Percentiles rank a stretch among this genome's conserved stretches.
These are phyloP conservation scores for Penicillium parvum DNA, from an alignment of 495 filamentous ascomycete genomes.

Conservation along the genomic window DNA sequence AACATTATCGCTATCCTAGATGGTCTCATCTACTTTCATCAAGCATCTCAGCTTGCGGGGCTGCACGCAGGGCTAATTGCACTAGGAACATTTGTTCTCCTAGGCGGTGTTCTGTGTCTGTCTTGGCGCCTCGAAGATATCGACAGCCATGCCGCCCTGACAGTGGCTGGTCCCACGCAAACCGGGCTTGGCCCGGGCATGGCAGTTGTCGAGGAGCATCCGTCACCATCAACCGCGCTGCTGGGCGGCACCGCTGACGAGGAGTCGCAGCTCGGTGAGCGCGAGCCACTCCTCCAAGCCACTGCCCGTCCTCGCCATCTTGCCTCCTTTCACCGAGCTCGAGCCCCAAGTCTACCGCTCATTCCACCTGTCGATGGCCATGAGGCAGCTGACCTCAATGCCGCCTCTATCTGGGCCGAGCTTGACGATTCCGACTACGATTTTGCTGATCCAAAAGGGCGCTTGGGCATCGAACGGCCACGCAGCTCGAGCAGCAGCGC, in stretches of 20 bases:
- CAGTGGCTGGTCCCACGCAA: conserved; percentile 35
- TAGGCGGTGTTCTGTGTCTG: conserved; percentile 83
- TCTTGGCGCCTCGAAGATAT: conserved; percentile 88
- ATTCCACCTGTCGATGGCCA: conserved; percentile 24
- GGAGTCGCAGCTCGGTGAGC: conserved; percentile 33
- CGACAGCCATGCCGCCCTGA: conserved; percentile 49
- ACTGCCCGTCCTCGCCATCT: conserved; percentile 13
- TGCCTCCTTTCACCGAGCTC: conserved; percentile 24
- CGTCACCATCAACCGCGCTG: conserved; percentile 18
- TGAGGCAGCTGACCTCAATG: conserved; percentile 32
- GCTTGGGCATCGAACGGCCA: conserved; percentile 19
- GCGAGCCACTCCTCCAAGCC: conserved; percentile 34
- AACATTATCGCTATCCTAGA: conserved; percentile 99
- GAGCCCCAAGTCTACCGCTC: conserved; percentile 38
- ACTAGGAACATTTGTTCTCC: conserved; percentile 78
- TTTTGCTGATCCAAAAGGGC: conserved; percentile 11
- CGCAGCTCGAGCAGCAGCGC: conserved; percentile 26
- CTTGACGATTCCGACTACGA: conserved; percentile 45
- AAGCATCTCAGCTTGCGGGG: conserved; percentile 70
- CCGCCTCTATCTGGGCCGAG: conserved; percentile 49
- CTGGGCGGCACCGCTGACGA: conserved; percentile 29
- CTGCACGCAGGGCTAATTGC: conserved; percentile 80
- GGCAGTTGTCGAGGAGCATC: conserved; percentile 38
- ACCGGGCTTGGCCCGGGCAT: conserved; percentile 42
- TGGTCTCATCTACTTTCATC: conserved; percentile 93